Evolutionary conservation across 768 basidiomycete genomes (phyloP), one percentile per base, ranked within the genome.

Genomic region (Dacryopinax spathularia): DNA sequence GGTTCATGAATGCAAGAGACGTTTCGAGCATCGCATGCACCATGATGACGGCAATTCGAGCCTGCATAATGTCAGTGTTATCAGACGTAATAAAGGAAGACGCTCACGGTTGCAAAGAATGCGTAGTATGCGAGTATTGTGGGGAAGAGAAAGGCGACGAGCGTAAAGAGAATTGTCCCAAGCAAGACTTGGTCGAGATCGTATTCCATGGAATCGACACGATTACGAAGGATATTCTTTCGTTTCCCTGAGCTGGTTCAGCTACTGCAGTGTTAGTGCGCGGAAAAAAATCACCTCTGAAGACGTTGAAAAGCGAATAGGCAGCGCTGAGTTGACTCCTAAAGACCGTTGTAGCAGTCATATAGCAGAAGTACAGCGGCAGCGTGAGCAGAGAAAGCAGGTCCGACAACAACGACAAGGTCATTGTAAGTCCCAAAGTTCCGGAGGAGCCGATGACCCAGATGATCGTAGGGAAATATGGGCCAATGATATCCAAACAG

Each of bases 141-240:
- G 1, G 95, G 88, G 69, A 88, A 82, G 13, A 93, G 75, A 72
- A 94, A 88, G 7, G 87, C 82, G 13, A 90, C 74, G 18, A 91
- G 78, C 0, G 90, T 89, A 77, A 93, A 90, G 60, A 94, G 75
- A 62, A 91, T 85, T 0, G 96, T 94, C 3, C 95, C 95, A 34
- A 97, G 87, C n/a, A 98, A 78, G 1, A 98, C 81, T 71, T 97
- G 92, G 72, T 98, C 95, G 29, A 93, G 79, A 62, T 92, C 89
- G 69, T 96, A 98, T 63, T 86, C 82, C 83, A 89, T 92, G 0
- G 87, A 82, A 70, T 98, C 96, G 2, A 85, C 86, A n/a, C 94
- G 84, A 61, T 87, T 82, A 33, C 94, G 84, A 5, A 99, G 77
- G 9, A 86, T 83, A 71, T 98, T 98, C 70, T 83, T 86, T 56